Evolutionary conservation across 345 rosid species (phyloP).

Genomic region (thale cress (Arabidopsis thaliana)): DNA sequence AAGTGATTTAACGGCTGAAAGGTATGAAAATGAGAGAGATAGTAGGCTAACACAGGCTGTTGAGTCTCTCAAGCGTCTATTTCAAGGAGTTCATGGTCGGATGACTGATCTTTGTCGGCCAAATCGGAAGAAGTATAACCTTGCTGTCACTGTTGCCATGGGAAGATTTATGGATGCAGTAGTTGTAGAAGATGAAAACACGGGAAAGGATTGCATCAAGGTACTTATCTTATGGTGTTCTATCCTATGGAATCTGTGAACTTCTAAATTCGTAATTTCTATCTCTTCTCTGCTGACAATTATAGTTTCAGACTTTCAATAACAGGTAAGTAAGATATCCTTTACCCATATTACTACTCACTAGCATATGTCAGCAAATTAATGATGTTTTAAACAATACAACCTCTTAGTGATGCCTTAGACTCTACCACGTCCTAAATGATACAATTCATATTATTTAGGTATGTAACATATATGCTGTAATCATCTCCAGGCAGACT

Average conservation of each 20-base stretch:
- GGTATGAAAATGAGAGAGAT: slow-evolving; percentile 93
- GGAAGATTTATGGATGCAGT: slow-evolving; percentile 99
- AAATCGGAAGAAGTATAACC: slow-evolving; percentile 87
- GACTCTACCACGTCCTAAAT: slow-evolving; percentile 24
- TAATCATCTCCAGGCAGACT: slow-evolving; percentile 24
- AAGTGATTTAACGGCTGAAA: slow-evolving; percentile 91
- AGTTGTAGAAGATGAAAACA: slow-evolving; percentile 93
- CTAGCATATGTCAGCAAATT: slow-evolving; percentile 24
- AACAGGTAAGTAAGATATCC: slow-evolving; percentile 8
- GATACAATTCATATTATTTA: slow-evolving; percentile 15
- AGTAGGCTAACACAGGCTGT: slow-evolving; percentile 88
- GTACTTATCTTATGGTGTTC: slow-evolving; percentile 49
- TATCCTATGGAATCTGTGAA: slow-evolving; percentile 33
- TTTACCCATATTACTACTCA: slow-evolving; percentile 24
- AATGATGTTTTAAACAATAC: slow-evolving; percentile 21
- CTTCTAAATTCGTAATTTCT: background rate
- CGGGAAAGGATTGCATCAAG: slow-evolving; percentile 99
- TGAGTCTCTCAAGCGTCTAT: slow-evolving; percentile 86
- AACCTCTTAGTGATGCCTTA: slow-evolving; percentile 24
- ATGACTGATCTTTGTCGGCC: slow-evolving; percentile 97
- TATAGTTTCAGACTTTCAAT: background rate
- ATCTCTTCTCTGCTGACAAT: slow-evolving; percentile 21
- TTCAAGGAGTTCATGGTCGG: slow-evolving; percentile 97
- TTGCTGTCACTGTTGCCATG: slow-evolving; percentile 98
- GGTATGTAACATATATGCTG: slow-evolving; percentile 29